Evolutionary conservation across 257 asterid genomes (phyloP), one percentile per base, ranked within the genome.

Genomic region (Gentiana dahurica): DNA sequence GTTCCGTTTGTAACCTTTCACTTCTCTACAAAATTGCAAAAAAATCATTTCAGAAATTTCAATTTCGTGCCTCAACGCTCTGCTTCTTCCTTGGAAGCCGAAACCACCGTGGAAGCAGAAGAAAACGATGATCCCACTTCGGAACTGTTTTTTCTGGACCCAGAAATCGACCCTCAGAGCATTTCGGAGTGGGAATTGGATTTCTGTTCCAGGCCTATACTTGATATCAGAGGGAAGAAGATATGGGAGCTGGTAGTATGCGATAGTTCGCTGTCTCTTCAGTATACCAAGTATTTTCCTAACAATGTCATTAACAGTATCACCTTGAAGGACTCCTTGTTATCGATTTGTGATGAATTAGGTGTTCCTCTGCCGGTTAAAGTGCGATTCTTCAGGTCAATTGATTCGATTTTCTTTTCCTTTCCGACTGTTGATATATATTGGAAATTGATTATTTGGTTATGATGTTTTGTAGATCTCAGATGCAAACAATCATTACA

Each of bases 161-260:
- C 95, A 49, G 96, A 81, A 73, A 72, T 81, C 11, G 85, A 83
- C 43, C 94, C 95, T 4, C 66, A 58, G 57, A 79, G 79, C 71
- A 76, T 91, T 33, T 71, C 86, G 3, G 96, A 91, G 61, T 91
- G 98, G 98, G 95, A 87, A 76, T 72, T 91, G 74, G 98, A 91
- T 71, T 91, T 91, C 57, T 87, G 96, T 73, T 91, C 98, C 1
- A 78, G 98, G 75, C 98, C 98, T 32, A 85, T 91, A 65, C 93
- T 91, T 57, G 98, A 91, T 77, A 81, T 85, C 48, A 83, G 98
- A 75, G 98, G 96, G 36, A 91, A 91, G 58, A 91, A 87, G 78
- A 63, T 84, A 9, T 91, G 98, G 98, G 98, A 91, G 82, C 95
- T 91, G 60, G 86, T 85, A 12, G 95, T 87, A 60, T 87, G 98